Evolutionary conservation across 306 rosid species (phyloP).

Genomic region (Acacia acuminata): DNA sequence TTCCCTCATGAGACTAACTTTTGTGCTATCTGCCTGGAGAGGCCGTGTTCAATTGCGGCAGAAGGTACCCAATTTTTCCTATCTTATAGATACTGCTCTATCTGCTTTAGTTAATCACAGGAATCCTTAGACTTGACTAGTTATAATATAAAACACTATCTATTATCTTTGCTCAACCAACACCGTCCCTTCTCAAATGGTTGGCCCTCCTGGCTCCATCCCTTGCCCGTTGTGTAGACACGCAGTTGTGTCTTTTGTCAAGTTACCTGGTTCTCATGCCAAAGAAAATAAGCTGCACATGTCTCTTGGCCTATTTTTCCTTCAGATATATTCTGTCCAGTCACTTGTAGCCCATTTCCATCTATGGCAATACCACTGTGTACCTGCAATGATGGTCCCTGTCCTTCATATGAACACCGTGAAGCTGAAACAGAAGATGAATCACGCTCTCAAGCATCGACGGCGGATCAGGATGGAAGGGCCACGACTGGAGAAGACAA

Average conservation of each 20-base stretch:
- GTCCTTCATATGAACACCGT: constrained; percentile 71
- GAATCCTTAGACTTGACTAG: neutral
- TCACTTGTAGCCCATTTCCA: constrained; percentile 93
- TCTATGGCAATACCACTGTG: constrained; percentile 85
- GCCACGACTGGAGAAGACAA: constrained; percentile 68
- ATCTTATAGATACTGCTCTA: constrained; percentile 20
- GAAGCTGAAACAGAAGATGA: constrained; percentile 63
- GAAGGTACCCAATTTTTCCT: constrained; percentile 58
- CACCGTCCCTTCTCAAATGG: constrained; percentile 60
- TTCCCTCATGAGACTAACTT: constrained; percentile 63
- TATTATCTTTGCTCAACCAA: constrained; percentile 74
- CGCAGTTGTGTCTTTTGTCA: constrained; percentile 74
- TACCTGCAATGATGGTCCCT: constrained; percentile 84
- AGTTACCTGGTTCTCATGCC: constrained; percentile 66
- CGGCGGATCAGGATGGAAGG: constrained; percentile 64
- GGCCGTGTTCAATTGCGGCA: constrained; percentile 84
- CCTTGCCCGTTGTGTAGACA: constrained; percentile 93
- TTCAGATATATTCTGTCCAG: constrained; percentile 85
- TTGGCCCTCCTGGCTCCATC: constrained; percentile 77
- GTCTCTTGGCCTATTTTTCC: constrained; percentile 78
- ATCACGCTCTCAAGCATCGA: constrained; percentile 53
- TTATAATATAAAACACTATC: neutral
- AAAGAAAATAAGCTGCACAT: constrained; percentile 61
- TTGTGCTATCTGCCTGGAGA: constrained; percentile 96
- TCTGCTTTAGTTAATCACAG: neutral